A percentile compares a stretch with the other conserved stretches of the same genome.
phyloP scores from a whole-genome alignment of 176 grass and related monocot genomes.

The Guadua angustifolia region DNA sequence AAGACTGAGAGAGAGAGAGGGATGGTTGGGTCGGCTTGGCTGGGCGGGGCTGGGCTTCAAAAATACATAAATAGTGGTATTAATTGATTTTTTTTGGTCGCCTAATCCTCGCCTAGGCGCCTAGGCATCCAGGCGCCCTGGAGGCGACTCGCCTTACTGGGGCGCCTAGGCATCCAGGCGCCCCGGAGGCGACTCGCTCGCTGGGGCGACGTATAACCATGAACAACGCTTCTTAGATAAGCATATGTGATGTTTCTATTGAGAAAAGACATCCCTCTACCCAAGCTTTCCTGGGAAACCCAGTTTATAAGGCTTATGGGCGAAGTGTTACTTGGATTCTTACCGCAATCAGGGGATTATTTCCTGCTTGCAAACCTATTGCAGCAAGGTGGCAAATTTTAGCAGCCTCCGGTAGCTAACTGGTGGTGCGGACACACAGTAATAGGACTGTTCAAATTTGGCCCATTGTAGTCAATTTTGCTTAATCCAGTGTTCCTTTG shows the following conservation, averaged over 20 bases:
- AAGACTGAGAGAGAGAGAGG: too few species aligned
- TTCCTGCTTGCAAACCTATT: conserved; percentile 19
- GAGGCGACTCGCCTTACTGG: too few species aligned
- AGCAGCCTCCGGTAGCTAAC: background rate
- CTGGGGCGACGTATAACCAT: too few species aligned
- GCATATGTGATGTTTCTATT: background rate
- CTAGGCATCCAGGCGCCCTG: too few species aligned
- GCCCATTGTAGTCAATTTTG: conserved; percentile 12
- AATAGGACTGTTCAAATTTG: conserved; percentile 21
- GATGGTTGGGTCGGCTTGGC: too few species aligned
- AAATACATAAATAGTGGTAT: too few species aligned
- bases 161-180: too few species aligned
- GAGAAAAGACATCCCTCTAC: background rate
- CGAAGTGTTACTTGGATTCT: background rate
- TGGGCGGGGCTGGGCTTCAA: too few species aligned
- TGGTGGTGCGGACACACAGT: background rate
- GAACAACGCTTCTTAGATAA: background rate
- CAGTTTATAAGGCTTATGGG: background rate
- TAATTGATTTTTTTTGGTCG: too few species aligned
- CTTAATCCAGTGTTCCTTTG: background rate
- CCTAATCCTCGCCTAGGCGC: too few species aligned
- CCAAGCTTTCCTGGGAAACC: background rate
- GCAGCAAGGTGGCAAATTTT: background rate
- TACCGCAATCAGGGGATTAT: background rate
- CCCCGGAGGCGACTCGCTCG: too few species aligned